phyloP scores from a whole-genome alignment of 2,329 filamentous ascomycete species.

The Colletotrichum higginsianum region DNA sequence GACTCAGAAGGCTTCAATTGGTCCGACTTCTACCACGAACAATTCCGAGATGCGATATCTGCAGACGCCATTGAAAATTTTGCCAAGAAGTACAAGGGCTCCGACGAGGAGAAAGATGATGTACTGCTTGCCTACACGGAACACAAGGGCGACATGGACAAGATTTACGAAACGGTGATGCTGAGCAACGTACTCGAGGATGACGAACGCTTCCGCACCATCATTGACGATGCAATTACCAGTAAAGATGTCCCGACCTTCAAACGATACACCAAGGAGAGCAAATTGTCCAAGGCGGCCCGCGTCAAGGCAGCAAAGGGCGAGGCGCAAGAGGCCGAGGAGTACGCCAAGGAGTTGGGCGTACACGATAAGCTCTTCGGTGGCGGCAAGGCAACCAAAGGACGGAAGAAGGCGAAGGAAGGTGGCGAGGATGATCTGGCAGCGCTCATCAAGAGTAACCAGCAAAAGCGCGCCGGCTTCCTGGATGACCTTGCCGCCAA shows the following conservation, averaged over 20 bases:
- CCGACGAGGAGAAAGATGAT: slow-evolving; percentile 86
- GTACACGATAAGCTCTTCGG: slow-evolving; percentile 78
- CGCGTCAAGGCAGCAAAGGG: slow-evolving; percentile 74
- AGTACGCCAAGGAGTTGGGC: slow-evolving; percentile 81
- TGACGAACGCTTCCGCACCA: slow-evolving; percentile 84
- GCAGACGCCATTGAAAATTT: slow-evolving; percentile 82
- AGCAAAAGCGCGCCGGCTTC: slow-evolving; percentile 76
- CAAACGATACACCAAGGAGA: slow-evolving; percentile 80
- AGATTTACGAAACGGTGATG: slow-evolving; percentile 87
- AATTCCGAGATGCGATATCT: slow-evolving; percentile 84
- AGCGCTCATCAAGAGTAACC: slow-evolving; percentile 81
- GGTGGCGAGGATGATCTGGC: slow-evolving; percentile 71
- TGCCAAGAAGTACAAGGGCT: slow-evolving; percentile 83
- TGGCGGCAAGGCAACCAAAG: slow-evolving; percentile 58
- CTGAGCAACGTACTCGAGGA: slow-evolving; percentile 87
- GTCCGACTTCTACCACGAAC: slow-evolving; percentile 88
- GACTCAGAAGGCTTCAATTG: slow-evolving; percentile 89
- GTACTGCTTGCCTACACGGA: slow-evolving; percentile 83
- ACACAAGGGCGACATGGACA: slow-evolving; percentile 81
- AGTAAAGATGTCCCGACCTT: slow-evolving; percentile 77
- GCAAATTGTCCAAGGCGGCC: slow-evolving; percentile 72
- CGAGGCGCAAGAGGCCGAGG: slow-evolving; percentile 81
- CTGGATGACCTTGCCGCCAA: slow-evolving; percentile 84
- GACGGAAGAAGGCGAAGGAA: slow-evolving; percentile 56
- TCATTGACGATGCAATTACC: slow-evolving; percentile 86